Evolutionary conservation across 2,329 filamentous ascomycete species (phyloP).

Genomic region (Trichoderma arundinaceum): DNA sequence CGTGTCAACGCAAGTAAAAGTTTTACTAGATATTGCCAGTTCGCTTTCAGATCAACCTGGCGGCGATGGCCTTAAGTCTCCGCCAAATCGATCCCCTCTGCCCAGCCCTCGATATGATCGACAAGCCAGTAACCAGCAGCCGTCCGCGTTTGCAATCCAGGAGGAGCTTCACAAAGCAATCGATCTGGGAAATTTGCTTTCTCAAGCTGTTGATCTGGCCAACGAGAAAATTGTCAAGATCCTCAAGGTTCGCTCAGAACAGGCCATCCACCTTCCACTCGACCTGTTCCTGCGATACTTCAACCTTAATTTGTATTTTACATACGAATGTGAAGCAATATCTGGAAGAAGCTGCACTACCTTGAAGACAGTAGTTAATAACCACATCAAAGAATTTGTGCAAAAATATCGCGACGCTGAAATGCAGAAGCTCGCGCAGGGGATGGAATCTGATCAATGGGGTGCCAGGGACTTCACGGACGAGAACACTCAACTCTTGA

Average conservation of each 20-base stretch:
- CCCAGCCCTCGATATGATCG: conserved; percentile 55
- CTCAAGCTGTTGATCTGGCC: conserved; percentile 79
- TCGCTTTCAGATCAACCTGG: conserved; percentile 58
- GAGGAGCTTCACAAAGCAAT: conserved; percentile 78
- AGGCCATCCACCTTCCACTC: conserved; percentile 70
- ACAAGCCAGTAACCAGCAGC: conserved; percentile 36
- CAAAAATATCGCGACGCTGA: conserved; percentile 72
- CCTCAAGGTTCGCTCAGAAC: conserved; percentile 76
- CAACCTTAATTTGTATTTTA: conserved; percentile 79
- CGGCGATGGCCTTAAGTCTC: conserved; percentile 53
- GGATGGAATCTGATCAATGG: conserved; percentile 84
- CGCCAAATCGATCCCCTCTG: conserved; percentile 57
- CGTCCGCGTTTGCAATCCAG: conserved; percentile 58
- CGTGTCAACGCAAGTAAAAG: conserved; percentile 88
- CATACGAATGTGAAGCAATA: conserved; percentile 84
- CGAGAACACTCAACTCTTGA: conserved; percentile 63
- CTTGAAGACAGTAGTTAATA: conserved; percentile 79
- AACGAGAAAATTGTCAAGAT: conserved; percentile 79
- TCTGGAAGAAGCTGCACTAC: conserved; percentile 77
- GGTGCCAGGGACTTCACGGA: conserved; percentile 76
- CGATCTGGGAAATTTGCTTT: conserved; percentile 77
- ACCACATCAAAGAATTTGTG: conserved; percentile 82
- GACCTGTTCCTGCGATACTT: conserved; percentile 80
- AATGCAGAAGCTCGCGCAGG: conserved; percentile 74
- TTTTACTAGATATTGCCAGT: conserved; percentile 92